Evolutionary conservation across 495 filamentous ascomycete genomes (phyloP).

Genomic region (Daldinia grandis): DNA sequence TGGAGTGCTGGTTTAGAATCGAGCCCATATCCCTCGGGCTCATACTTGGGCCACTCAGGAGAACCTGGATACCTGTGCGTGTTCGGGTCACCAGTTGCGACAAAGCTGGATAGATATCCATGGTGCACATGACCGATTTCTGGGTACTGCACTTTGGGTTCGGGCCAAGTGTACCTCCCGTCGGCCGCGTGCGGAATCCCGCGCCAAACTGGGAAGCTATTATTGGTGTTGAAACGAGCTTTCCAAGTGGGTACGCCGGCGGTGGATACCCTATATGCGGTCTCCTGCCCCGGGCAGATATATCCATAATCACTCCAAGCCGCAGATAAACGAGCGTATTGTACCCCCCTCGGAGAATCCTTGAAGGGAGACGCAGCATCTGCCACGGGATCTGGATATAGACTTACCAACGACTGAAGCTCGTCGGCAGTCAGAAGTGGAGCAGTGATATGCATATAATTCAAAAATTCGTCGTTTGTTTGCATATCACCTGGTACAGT

Average conservation of each 20-base stretch:
- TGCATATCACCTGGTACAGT: slow-evolving; percentile 60
- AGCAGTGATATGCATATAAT: slow-evolving; percentile 64
- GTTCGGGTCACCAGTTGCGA: slow-evolving; percentile 61
- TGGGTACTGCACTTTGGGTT: slow-evolving; percentile 53
- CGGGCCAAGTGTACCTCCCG: slow-evolving; percentile 47
- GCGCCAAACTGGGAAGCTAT: slow-evolving; percentile 59
- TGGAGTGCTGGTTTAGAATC: slow-evolving; percentile 37
- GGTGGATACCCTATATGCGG: slow-evolving; percentile 59
- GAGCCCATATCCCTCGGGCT: slow-evolving; percentile 33
- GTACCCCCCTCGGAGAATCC: slow-evolving; percentile 52
- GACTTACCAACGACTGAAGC: slow-evolving; percentile 57
- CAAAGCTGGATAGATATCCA: slow-evolving; percentile 62
- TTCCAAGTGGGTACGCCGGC: slow-evolving; percentile 45
- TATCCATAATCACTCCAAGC: slow-evolving; percentile 73
- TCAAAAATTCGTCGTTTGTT: slow-evolving; percentile 58
- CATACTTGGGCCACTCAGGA: slow-evolving; percentile 38
- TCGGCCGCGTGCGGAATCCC: slow-evolving; percentile 60
- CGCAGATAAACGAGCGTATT: slow-evolving; percentile 66
- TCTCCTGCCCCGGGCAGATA: slow-evolving; percentile 68
- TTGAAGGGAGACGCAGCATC: slow-evolving; percentile 34
- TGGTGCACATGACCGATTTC: slow-evolving; percentile 55
- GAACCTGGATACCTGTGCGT: slow-evolving; percentile 28
- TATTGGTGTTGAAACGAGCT: slow-evolving; percentile 53
- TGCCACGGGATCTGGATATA: slow-evolving; percentile 66
- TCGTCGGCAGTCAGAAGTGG: slow-evolving; percentile 56